Evolutionary conservation across 75 land plant species (phyloP), one percentile per base, ranked within the genome.

Genomic region (Pinus taeda): DNA sequence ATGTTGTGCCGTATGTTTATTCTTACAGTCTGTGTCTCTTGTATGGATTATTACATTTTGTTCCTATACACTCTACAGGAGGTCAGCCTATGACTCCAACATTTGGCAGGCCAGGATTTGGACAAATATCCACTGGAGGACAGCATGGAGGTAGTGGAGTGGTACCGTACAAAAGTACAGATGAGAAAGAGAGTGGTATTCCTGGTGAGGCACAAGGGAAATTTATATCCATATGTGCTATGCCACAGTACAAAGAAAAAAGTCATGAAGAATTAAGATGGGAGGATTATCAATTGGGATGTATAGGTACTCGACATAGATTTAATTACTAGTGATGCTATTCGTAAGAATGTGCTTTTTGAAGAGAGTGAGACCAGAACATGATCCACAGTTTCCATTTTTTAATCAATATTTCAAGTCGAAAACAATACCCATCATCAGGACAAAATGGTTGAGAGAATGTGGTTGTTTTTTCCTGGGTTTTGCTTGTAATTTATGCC

Each of bases 271-370:
- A 96, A 74, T 81, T 96, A 71, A 83, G 98, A 70, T 96, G 99
- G 99, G 99, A 96, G 77, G 99, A 96, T 76, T 96, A 94, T 76
- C 95, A 91, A 76, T 81, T 74, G 70, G 96, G 96, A 15, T 94
- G 93, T 75, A 97, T 91, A 91, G 99, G 99, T 95, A 57, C 7
- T 7, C 8, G 53, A 6, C 53, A 45, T 0, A 45, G 7, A 6
- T 45, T 45, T 45, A 6, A 45, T 45, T 45, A 6, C 8, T 45
- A 45, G 53, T 45, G 6, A 45, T 45, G 53, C 8, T 1, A 45
- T 24, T 17, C 15, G 7, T 0, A 61, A n/a, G n/a, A 61, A 61
- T n/a, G 64, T 61, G 64, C 20, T 55, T 73, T 57, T 73, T 42
- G 33, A 33, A 33, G 33, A 33, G 33, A 33, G 33, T 33, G 33